Base-by-base conservation (phyloP, 768 basidiomycete species). In the Coprinopsis strossmayeri region DNA sequence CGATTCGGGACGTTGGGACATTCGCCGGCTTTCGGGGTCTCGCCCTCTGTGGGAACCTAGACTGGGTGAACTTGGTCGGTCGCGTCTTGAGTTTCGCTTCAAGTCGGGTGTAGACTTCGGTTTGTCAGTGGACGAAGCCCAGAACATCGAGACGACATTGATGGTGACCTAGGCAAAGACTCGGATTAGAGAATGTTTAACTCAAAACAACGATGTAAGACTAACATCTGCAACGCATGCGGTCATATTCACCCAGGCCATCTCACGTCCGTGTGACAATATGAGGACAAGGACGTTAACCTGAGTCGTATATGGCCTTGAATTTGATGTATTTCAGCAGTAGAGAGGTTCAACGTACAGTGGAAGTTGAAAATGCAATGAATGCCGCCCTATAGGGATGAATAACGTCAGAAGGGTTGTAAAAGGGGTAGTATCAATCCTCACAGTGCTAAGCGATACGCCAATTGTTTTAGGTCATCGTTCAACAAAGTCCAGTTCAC, bases 171-270 rank as follows among this genome's bases (percentile, higher is more conserved):
- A 41, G 12, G 5, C 17, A 2, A 15, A 15, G 30, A 7, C 40
- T 25, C 46, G 25, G 18, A 34, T 51, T 23, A 24, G n/a, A n/a
- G n/a, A 34, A 27, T 20, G 24, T n/a, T 5, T 20, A 15, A 43
- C 39, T 23, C 27, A 1, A 24, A 45, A 20, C n/a, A 49, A 24
- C 26, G 21, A n/a, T 12, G 24, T 34, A 34, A 49, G 30, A 5
- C n/a, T 24, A 15, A 69, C 67, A 41, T 69, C 67, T 12, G 38
- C 56, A 1, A 59, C 61, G 40, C 68, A 69, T 34, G 61, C 62
- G n/a, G 64, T 66, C 0, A 78, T 62, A 55, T 74, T 76, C 5
- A 78, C 66, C 74, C 72, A 77, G 5, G 66, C 73, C 7, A 74
- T 59, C 53, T 79, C 66, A 20, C 63, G 55, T 4, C 77, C 77